Evolutionary conservation across 2,329 filamentous ascomycete genomes (phyloP), one percentile per base, ranked within the genome.

Genomic region (Periconia sp.): DNA sequence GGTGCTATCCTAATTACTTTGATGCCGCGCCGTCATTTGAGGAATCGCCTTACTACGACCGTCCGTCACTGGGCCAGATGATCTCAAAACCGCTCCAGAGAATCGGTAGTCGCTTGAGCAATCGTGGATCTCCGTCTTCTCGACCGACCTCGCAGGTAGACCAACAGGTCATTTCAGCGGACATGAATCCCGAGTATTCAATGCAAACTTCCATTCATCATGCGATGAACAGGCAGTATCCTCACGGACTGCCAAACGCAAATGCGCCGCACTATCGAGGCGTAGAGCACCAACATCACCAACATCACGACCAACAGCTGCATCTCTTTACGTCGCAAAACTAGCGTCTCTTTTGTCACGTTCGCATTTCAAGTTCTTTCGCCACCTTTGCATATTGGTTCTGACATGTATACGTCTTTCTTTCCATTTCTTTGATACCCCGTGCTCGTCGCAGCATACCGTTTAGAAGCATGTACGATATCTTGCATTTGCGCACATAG

Each of bases 1-100:
- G 54, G 49, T 59, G 59, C 25, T 69, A 67, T 31, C 65, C 65
- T 2, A 69, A 61, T 39, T 70, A 70, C 41, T 68, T 66, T 28
- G 66, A 65, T 29, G 48, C 56, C 4, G 55, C 65, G 12, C 65
- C 65, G 1, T 55, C 60, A 11, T 66, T 69, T 29, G 65, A 69
- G 37, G 65, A 69, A 34, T 68, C 64, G 3, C 57, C 56, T 23
- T 69, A 68, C 45, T 69, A 66, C 44, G 58, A 68, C 33, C 59
- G 66, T 8, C 61, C 63, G 1, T 66, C 66, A 7, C 48, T 67
- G 11, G 65, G 65, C n/a, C 60, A 63, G 37, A 61, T 67, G 34
- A 61, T 69, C 12, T 54, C 63, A 1, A 67, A 65, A 41, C 65
- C 66, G 9, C 45, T 68, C 9, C 59, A 63, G 18, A 67, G 63